These are phyloP conservation scores for Penicillium canariense DNA, from an alignment of 495 filamentous ascomycete genomes.

Conservation along the genomic window DNA sequence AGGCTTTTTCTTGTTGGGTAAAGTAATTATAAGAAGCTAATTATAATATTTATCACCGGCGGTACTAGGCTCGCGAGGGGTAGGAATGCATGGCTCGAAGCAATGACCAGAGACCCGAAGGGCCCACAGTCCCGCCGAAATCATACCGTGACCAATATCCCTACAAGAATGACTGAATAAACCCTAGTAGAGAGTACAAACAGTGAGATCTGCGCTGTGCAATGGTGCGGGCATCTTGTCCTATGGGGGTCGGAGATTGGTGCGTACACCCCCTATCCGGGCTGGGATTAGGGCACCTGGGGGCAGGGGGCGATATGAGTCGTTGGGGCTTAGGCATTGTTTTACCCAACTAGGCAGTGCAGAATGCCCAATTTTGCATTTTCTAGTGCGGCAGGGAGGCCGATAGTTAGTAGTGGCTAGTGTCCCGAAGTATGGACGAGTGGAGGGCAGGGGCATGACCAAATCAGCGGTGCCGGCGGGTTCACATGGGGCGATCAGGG, in stretches of 20 bases:
- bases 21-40: background rate
- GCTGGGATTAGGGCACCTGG: background rate
- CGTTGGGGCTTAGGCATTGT: background rate
- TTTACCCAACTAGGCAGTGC: background rate
- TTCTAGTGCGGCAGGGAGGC: background rate
- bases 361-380: background rate
- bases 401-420: background rate
- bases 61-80: background rate
- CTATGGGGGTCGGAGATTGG: too few relatives aligned
- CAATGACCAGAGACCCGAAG: background rate
- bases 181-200: background rate
- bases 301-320: background rate
- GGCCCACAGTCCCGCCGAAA: background rate
- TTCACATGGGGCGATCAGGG: conserved; percentile 19
- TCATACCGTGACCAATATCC: background rate
- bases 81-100: background rate
- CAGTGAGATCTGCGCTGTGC: background rate
- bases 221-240: too few relatives aligned
- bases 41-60: background rate
- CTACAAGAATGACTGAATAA: background rate
- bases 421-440: background rate
- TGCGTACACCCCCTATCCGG: background rate
- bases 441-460: conserved; percentile 1
- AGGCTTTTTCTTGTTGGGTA: background rate
- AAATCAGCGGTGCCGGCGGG: conserved; percentile 11